Evolutionary conservation across 768 basidiomycete species (phyloP), one percentile per base, ranked within the genome.

Genomic region (Rhizopogon roseolus): DNA sequence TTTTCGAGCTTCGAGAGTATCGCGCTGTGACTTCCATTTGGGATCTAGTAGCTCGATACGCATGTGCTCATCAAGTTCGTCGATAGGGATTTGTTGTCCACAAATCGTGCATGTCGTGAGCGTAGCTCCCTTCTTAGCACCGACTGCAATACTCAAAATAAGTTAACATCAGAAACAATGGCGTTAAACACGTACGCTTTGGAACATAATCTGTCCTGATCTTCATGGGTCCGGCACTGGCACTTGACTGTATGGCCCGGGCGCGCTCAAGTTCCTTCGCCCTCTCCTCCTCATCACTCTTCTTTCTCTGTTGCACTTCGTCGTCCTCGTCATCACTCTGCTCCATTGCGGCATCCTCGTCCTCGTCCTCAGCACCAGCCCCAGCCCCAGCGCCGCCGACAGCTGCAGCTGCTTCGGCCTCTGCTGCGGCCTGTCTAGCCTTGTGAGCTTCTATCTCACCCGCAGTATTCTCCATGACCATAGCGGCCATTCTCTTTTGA

Each of bases 11-110:
- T 99, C 97, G 62, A 95, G 73, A 10, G 74, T 80, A 63, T 93
- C 88, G 59, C 96, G 89, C 67, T 96, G 93, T 58, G 94, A 93
- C 70, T 98, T 98, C 95, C 96, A 99, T 68, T 88, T 85, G 40
- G 97, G 97, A 72, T 99, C 97, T 61, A 99, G 81, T 57, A 98
- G 71, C 67, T 99, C 97, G 66, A 98, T 98, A 62, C 97, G 91
- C 84, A 98, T 94, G 69, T 98, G 97, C 67, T 98, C 95, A 61
- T 96, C 84, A 42, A 98, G 75, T 67, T 98, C 96, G 71, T 97
- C 90, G 62, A 95, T 88, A 27, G 97, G 88, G 37, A 99, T 90
- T 70, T 93, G 88, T 68, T 98, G 95, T n/a, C 90, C 88, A 72
- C 95, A 97, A 62, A 98, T 88, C 16, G 87, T 80, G 74, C 94